Conservation (phyloP, 2,329 filamentous ascomycete genomes). For the Chrysosporium keratinophilum region DNA sequence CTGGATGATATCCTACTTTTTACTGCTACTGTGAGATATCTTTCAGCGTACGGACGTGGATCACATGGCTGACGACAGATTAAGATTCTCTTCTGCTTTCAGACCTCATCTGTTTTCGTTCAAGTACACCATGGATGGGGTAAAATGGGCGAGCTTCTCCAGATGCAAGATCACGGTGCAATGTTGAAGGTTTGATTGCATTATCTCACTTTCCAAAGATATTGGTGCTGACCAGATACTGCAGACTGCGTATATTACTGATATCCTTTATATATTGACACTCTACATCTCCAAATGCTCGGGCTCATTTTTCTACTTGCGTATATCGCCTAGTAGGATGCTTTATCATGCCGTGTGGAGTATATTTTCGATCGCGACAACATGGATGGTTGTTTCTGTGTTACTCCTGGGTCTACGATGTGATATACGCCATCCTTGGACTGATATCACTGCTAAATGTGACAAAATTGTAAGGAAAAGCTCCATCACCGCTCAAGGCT, state of each 20-base stretch:
- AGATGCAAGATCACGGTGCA: constrained; percentile 17
- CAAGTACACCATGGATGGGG: constrained; percentile 35
- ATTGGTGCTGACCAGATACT: background rate
- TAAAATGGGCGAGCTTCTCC: constrained; percentile 19
- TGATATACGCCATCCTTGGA: constrained; percentile 27
- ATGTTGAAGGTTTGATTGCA: constrained; percentile 30
- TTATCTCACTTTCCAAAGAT: background rate
- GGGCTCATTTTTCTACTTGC: constrained; percentile 31
- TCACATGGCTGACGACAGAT: constrained; percentile 5
- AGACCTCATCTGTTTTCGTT: constrained; percentile 31
- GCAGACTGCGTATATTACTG: constrained; percentile 31
- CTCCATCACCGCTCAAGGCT: background rate
- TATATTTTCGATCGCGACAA: constrained; percentile 23
- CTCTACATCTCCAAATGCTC: constrained; percentile 37
- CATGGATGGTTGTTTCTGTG: constrained; percentile 29
- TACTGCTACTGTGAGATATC: constrained; percentile 14
- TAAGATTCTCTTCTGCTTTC: constrained; percentile 28
- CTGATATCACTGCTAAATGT: constrained; percentile 25
- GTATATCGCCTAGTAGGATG: constrained; percentile 28
- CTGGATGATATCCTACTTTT: constrained; percentile 30
- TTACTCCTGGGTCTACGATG: constrained; percentile 34
- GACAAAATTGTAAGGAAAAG: constrained; percentile 24
- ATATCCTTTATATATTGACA: constrained; percentile 34
- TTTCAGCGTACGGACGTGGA: constrained; percentile 12
- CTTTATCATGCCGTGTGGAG: constrained; percentile 25